Percentiles rank a stretch among this genome's conserved stretches.
Conservation (phyloP, 805 yeast genomes). For the Kodamaea restingae region DNA sequence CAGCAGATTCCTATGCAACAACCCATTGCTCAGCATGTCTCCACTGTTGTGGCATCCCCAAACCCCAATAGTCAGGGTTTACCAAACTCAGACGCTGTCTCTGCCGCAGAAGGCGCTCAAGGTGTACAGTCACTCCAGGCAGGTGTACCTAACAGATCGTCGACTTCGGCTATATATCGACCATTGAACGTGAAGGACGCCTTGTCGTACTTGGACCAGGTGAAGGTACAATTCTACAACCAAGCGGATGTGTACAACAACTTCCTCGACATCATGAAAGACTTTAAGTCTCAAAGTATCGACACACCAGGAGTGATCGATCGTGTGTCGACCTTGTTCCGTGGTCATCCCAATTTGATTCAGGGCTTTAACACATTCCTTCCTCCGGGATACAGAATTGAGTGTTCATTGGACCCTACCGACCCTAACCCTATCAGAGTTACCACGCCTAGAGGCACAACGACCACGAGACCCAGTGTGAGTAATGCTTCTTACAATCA, state of each 20-base stretch:
- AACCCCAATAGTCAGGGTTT: not conserved
- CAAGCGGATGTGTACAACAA: conserved; percentile 96
- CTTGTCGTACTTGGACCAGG: conserved; percentile 89
- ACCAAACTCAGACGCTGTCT: not conserved
- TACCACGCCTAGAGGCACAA: conserved; percentile 91
- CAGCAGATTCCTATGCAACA: conserved; percentile 13
- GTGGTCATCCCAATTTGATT: conserved; percentile 89
- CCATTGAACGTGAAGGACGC: conserved; percentile 97
- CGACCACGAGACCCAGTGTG: conserved; percentile 58
- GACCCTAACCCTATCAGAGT: conserved; percentile 92
- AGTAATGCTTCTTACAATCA: conserved; percentile 20
- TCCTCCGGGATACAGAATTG: conserved; percentile 94
- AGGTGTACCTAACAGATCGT: conserved; percentile 39
- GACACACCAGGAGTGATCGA: conserved; percentile 99
- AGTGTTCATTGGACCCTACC: conserved; percentile 81
- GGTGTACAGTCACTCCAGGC: conserved; percentile 17
- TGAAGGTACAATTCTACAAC: conserved; percentile 82
- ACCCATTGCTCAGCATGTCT: conserved; percentile 14
- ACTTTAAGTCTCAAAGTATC: conserved; percentile 90
- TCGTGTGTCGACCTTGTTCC: conserved; percentile 83
- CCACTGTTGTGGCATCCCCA: conserved; percentile 2
- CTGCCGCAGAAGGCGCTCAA: conserved; percentile 18
- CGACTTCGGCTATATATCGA: conserved; percentile 49
- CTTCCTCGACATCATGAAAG: conserved; percentile 97
- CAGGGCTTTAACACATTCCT: conserved; percentile 97